Evolutionary conservation across 352 stramenopile genomes (phyloP), one percentile per base, ranked within the genome.

Genomic region (Paralagenidium karlingii): DNA sequence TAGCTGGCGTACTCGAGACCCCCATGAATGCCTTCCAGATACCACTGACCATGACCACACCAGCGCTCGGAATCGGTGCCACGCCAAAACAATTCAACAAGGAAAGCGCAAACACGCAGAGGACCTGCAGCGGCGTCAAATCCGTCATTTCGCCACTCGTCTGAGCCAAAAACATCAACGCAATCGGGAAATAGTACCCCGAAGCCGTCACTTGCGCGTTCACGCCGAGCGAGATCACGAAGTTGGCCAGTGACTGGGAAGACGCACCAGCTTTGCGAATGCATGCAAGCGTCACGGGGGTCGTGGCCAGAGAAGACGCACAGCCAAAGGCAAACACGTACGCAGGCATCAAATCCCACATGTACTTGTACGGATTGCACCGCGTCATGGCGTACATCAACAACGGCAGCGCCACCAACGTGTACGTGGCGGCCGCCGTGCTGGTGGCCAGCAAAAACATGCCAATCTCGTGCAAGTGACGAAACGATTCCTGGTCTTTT

Each of bases 181-280:
- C 60, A 32, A 89, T 65, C 5, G 69, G 69, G 28, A 68, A 68
- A 48, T 83, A 83, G 49, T 66, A 71, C 16, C 61, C 69, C 12
- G 52, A 55, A 16, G 51, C 64, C 0, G 61, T 71, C 40, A 81
- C 61, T 52, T 82, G 80, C 11, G 66, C 68, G 12, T 62, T 58
- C 8, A 78, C 68, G 16, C 69, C 71, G 20, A 87, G 65, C 11
- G 69, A 84, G 38, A 87, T 57, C 15, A 82, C 62, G 32, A 85
- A 80, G 24, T 80, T 82, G n/a, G 63, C 63, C 11, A 87, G 60
- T 28, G 74, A 82, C 40, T 75, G 67, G 16, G 69, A 83, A 34
- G 65, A 80, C 49, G 75, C 53, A 7, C 61, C 51, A 7, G 69
- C 68, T 19, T 75, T 74, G 28, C 78, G 63, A 9, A 88, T 40